A percentile compares a stretch with the other conserved stretches of the same genome.
Conservation (phyloP, 148 eudicot species). For the Chenopodium quinoa region DNA sequence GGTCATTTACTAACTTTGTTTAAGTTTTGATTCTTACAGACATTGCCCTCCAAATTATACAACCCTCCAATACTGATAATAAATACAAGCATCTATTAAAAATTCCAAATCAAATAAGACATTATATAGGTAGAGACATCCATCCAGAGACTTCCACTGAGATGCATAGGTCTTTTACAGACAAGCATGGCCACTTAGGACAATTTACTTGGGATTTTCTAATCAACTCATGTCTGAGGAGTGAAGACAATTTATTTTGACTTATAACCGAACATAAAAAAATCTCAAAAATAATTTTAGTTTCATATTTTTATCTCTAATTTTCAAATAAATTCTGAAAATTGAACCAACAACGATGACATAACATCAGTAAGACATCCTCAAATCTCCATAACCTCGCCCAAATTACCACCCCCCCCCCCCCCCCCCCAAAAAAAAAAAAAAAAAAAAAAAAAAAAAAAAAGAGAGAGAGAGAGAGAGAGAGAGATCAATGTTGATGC, state of each 20-base stretch:
- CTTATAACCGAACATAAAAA: neutral
- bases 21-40: neutral
- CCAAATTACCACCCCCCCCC: neutral
- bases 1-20: neutral
- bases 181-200: neutral
- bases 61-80: neutral
- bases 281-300: no score
- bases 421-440: no score
- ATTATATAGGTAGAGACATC: neutral
- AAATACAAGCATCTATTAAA: neutral
- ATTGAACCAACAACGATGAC: no score
- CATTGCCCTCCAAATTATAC: neutral
- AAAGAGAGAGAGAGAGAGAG: no score
- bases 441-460: no score
- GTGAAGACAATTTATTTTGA: no score
- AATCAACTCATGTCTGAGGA: neutral
- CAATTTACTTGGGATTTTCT: neutral
- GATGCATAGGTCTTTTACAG: neutral
- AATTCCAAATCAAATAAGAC: neutral
- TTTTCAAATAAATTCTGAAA: no score
- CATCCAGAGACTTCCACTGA: neutral
- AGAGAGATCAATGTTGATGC: no score
- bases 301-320: no score
- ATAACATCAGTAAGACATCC: no score
- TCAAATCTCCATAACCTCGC: neutral